Evolutionary conservation across 202 grass and related monocot genomes (phyloP).

Genomic region (Panicum virgatum): DNA sequence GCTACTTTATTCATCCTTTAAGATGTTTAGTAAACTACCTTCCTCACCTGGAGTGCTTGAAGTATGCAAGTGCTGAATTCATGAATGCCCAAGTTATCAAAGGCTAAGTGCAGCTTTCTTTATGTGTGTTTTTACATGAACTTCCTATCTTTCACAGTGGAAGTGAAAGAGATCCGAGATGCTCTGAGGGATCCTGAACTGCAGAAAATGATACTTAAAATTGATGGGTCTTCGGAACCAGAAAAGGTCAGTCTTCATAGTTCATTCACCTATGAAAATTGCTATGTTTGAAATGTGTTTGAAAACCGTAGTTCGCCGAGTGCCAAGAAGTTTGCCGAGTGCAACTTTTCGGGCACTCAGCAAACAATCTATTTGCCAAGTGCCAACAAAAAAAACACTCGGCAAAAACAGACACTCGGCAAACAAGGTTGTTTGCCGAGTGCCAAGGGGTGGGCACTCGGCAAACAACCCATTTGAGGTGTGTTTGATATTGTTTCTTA

Average conservation of each 20-base stretch:
- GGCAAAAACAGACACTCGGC: too few relatives aligned
- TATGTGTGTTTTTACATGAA: too few relatives aligned
- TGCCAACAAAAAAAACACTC: too few relatives aligned
- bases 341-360: too few relatives aligned
- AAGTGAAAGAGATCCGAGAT: constrained; percentile 63
- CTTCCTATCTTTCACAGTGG: constrained; percentile 42
- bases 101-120: neutral
- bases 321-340: too few relatives aligned
- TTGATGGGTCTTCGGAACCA: constrained; percentile 65
- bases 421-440: too few relatives aligned
- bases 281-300: neutral
- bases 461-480: too few relatives aligned
- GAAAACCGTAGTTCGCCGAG: too few relatives aligned
- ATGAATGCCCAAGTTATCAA: neutral
- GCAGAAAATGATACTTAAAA: constrained; percentile 59
- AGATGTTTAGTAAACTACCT: neutral
- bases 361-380: too few relatives aligned
- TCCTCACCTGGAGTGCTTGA: neutral
- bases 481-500: too few relatives aligned
- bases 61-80: neutral
- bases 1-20: constrained; percentile 2
- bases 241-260: constrained; percentile 55
- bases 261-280: neutral
- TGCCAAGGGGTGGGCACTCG: too few relatives aligned
- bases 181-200: constrained; percentile 62